Evolutionary conservation across 805 yeast species (phyloP).

Genomic region (Candida ortonii): DNA sequence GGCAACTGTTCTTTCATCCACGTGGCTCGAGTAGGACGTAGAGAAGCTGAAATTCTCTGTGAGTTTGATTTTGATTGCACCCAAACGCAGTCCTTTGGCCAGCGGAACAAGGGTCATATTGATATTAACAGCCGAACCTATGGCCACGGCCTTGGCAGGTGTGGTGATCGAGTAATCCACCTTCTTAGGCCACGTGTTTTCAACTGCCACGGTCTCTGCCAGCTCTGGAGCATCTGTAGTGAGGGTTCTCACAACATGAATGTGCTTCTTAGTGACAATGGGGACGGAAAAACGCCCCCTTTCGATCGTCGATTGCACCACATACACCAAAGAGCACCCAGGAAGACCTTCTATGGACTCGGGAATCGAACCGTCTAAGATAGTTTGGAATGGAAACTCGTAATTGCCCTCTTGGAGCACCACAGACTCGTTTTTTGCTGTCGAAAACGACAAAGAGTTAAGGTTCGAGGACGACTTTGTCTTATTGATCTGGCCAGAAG

Average conservation of each 20-base stretch:
- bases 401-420: slow-evolving; percentile 71
- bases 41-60: slow-evolving; percentile 62
- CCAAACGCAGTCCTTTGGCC: slow-evolving; percentile 73
- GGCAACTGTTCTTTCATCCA: slow-evolving; percentile 59
- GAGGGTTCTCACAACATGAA: slow-evolving; percentile 81
- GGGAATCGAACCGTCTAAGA: slow-evolving; percentile 78
- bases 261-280: slow-evolving; percentile 61
- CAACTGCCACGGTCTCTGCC: slow-evolving; percentile 89
- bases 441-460: slow-evolving; percentile 21
- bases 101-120: slow-evolving; percentile 74
- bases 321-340: slow-evolving; percentile 70
- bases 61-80: slow-evolving; percentile 65
- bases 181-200: slow-evolving; percentile 92
- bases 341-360: slow-evolving; percentile 91
- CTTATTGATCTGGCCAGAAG: slow-evolving; percentile 17
- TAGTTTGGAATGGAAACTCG: slow-evolving; percentile 83
- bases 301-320: slow-evolving; percentile 76
- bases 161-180: slow-evolving; percentile 85
- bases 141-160: slow-evolving; percentile 85
- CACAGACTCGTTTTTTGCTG: slow-evolving; percentile 31
- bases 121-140: slow-evolving; percentile 76
- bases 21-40: slow-evolving; percentile 55
- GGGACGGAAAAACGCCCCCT: slow-evolving; percentile 73
- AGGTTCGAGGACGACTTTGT: slow-evolving; percentile 35
- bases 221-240: slow-evolving; percentile 85